Conservation (phyloP, 371 early-diverging fungal species). For the Enterospora canceri region DNA sequence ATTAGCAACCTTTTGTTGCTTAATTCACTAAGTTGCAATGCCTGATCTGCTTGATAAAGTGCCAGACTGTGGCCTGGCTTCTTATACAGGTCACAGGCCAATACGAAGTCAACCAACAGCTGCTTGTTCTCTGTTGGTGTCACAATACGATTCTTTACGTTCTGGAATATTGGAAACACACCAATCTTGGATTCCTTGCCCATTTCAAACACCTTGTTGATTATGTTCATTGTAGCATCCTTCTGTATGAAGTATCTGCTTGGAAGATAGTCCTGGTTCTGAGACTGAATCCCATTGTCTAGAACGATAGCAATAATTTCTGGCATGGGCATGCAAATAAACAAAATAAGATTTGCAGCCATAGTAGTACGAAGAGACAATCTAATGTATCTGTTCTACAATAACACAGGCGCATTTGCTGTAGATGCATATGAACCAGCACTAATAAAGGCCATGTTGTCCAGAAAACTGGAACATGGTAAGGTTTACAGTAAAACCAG, state of each 20-base stretch:
- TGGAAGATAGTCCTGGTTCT: slow-evolving; percentile 87
- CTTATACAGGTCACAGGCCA: slow-evolving; percentile 7
- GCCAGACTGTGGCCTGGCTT: slow-evolving; percentile 12
- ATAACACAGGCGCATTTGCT: slow-evolving; percentile 22
- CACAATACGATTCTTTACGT: slow-evolving; percentile 29
- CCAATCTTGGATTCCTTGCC: slow-evolving; percentile 90
- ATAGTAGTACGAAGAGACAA: slow-evolving; percentile 37
- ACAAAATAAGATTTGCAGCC: slow-evolving; percentile 1
- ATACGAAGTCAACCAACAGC: slow-evolving; percentile 33
- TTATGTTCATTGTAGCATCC: slow-evolving; percentile 77
- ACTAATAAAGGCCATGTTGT: slow-evolving; percentile 17
- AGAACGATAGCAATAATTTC: slow-evolving; percentile 39
- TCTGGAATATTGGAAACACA: slow-evolving; percentile 72
- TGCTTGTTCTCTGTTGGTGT: slow-evolving; percentile 43
- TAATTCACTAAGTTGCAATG: slow-evolving; percentile 67
- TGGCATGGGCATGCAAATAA: slow-evolving; percentile 32
- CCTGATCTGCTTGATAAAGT: slow-evolving; percentile 13
- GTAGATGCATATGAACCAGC: slow-evolving; percentile 30
- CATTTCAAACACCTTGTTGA: slow-evolving; percentile 71
- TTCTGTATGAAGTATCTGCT: slow-evolving; percentile 77
- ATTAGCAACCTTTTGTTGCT: slow-evolving; percentile 78
- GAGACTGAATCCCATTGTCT: slow-evolving; percentile 47
- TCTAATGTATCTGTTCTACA: slow-evolving; percentile 39
- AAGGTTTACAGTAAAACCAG: slow-evolving; percentile 17
- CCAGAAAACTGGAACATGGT: slow-evolving; percentile 5